These are phyloP conservation scores for Amylostereum chailletii DNA, from an alignment of 1,284 basidiomycete genomes.

Conservation along the genomic window DNA sequence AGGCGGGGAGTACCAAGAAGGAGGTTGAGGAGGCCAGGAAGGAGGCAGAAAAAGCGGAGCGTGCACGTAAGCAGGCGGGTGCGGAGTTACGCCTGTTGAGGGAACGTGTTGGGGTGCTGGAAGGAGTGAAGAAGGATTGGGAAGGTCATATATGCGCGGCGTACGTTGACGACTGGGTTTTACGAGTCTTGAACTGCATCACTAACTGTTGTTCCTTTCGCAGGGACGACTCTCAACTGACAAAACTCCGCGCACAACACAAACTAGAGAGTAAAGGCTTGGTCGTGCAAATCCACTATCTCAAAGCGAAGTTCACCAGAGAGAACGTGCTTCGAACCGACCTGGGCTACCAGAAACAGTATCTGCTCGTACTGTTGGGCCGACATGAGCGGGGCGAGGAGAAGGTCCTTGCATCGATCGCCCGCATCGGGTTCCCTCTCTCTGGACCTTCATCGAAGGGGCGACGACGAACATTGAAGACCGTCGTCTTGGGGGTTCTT, in stretches of 20 bases:
- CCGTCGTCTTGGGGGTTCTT: slow-evolving; percentile 49
- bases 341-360: slow-evolving; percentile 82
- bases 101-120: slow-evolving; percentile 47
- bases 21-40: slow-evolving; percentile 40
- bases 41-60: slow-evolving; percentile 42
- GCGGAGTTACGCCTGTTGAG: slow-evolving; percentile 56
- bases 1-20: slow-evolving; percentile 28
- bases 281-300: slow-evolving; percentile 82
- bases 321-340: slow-evolving; percentile 79
- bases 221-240: slow-evolving; percentile 46
- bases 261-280: slow-evolving; percentile 84
- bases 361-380: slow-evolving; percentile 55
- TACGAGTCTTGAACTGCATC: background rate
- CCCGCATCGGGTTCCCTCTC: slow-evolving; percentile 63
- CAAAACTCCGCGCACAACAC: slow-evolving; percentile 56
- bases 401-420: slow-evolving; percentile 71
- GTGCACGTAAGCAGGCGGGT: slow-evolving; percentile 55
- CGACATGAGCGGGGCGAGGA: slow-evolving; percentile 71
- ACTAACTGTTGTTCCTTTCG: slow-evolving; percentile 8
- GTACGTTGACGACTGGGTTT: slow-evolving; percentile 19
- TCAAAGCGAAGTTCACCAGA: slow-evolving; percentile 86
- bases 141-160: slow-evolving; percentile 46
- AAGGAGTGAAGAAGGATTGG: slow-evolving; percentile 40
- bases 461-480: slow-evolving; percentile 45
- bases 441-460: slow-evolving; percentile 17